Base-by-base conservation (phyloP, 2,329 filamentous ascomycete genomes). In the Graphilbum ipis-grandicollis region DNA sequence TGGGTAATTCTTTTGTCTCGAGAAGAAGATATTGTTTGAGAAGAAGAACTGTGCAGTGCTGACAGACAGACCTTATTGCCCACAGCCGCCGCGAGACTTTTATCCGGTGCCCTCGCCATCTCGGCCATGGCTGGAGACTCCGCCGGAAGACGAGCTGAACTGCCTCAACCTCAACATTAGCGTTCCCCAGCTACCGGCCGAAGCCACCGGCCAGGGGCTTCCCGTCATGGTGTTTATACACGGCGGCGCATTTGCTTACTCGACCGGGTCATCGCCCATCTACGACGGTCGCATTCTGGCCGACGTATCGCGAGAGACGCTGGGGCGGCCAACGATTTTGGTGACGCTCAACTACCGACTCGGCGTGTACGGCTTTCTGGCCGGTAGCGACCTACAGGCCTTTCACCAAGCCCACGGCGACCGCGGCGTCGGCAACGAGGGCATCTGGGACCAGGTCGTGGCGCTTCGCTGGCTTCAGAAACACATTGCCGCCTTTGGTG, bases 291-390 rank as follows among this genome's bases (percentile, higher is more conserved):
- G 41, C 5, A 3, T 37, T 3, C 28, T 43, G 22, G 40, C 40
- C 7, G 30, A 15, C 6, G 26, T 30, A 0, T 39, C 40, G 3
- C 19, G 17, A 10, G 19, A 7, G 13, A 9, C 22, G 2, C 14
- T 41, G 12, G 10, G 1, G 6, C 31, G 31, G 19, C 37, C 40
- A 9, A 41, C 46, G 3, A 43, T 52, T n/a, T 35, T 51, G 2
- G 48, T 54, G 18, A 47, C 49, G 4, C 39, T 51, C 31, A 49
- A 48, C 39, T 63, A 63, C 39, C 58, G 64, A 5, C 30, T 41
- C 18, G 37, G 37, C 37, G 37, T 37, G 8, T 37, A 66, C 15
- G 65, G 65, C 1, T 69, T 64, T 42, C 51, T 69, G 7, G 55
- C 61, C 0, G 32, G 41, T 13, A n/a, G 10, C 2, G 41, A 42